phyloP scores from a whole-genome alignment of 164 flowering plant genomes.

The Nymphaea colorata region DNA sequence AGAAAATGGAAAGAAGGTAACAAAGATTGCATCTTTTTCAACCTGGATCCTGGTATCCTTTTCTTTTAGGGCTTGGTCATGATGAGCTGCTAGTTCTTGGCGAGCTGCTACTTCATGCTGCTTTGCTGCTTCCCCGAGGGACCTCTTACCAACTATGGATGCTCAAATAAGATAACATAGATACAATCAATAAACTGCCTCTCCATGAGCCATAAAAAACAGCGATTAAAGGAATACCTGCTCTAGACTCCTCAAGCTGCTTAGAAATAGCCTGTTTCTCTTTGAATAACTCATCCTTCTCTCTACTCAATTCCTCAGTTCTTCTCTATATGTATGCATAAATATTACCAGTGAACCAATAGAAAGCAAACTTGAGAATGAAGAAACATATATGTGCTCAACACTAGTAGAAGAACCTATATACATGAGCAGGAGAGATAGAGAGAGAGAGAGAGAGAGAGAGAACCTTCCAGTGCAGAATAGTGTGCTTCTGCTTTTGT shows the following conservation, averaged over 20 bases:
- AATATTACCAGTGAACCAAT: background rate
- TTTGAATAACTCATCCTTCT: conserved; percentile 55
- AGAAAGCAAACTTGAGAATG: background rate
- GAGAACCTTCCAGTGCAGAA: conserved; percentile 30
- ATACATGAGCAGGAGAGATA: background rate
- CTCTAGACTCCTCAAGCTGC: conserved; percentile 58
- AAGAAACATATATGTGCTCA: no score
- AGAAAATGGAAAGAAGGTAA: background rate
- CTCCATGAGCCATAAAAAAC: background rate
- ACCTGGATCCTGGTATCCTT: conserved; percentile 79
- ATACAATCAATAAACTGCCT: background rate
- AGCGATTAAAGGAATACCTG: conserved; percentile 16
- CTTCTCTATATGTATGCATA: conserved; percentile 29
- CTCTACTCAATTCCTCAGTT: conserved; percentile 30
- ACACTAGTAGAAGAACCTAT: no score
- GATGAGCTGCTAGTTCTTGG: background rate
- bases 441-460: background rate
- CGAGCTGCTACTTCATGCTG: background rate
- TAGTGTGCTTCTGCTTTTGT: conserved; percentile 35
- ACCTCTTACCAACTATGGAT: conserved; percentile 30
- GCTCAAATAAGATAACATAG: background rate
- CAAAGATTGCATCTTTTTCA: background rate
- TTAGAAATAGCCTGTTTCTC: conserved; percentile 52
- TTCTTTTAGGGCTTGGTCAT: conserved; percentile 58
- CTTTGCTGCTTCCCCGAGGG: conserved; percentile 25